Base-by-base conservation (phyloP, 78 protist species). In the Cyanophora paradoxa region DNA sequence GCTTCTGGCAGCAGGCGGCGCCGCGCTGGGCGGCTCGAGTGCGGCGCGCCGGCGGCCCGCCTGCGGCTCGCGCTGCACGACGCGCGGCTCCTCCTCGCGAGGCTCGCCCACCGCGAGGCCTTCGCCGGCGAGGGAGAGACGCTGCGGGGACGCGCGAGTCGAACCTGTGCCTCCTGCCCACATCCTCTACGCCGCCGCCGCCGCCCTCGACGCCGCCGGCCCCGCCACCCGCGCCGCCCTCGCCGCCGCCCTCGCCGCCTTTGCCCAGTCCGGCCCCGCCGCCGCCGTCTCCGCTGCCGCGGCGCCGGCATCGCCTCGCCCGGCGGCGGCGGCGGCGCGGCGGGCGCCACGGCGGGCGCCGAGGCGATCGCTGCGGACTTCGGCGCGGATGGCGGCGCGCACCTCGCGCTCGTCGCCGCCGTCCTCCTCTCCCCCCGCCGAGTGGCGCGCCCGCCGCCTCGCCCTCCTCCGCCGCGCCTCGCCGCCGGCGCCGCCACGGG, bases 1-100 rank as follows among this genome's bases (percentile, higher is more conserved):
- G 77, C 77, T 59, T 59, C 90, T 1, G 67, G 86, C 62, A 50
- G 81, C 17, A 76, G 81, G 57, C 83, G n/a, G n/a, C n/a, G n/a
- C n/a, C n/a, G n/a, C n/a, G n/a, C n/a, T n/a, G n/a, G n/a, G n/a
- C n/a, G n/a, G n/a, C n/a, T n/a, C n/a, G n/a, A n/a, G n/a, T n/a
- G n/a, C n/a, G n/a, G n/a, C n/a, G n/a, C n/a, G n/a, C n/a, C n/a
- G n/a, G n/a, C n/a, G n/a, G n/a, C n/a, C n/a, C n/a, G n/a, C n/a
- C n/a, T n/a, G n/a, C n/a, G n/a, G n/a, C n/a, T n/a, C n/a, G n/a
- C n/a, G n/a, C n/a, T n/a, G n/a, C n/a, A n/a, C n/a, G n/a, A n/a
- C n/a, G n/a, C n/a, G n/a, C n/a, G 84, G 16, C 73, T 85, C 74
- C 72, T 80, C 13, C 72, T 80, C 16, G 34, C 33, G 34, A 30